phyloP scores from a whole-genome alignment of 306 rosid species.

The Quercus berberidifolia region DNA sequence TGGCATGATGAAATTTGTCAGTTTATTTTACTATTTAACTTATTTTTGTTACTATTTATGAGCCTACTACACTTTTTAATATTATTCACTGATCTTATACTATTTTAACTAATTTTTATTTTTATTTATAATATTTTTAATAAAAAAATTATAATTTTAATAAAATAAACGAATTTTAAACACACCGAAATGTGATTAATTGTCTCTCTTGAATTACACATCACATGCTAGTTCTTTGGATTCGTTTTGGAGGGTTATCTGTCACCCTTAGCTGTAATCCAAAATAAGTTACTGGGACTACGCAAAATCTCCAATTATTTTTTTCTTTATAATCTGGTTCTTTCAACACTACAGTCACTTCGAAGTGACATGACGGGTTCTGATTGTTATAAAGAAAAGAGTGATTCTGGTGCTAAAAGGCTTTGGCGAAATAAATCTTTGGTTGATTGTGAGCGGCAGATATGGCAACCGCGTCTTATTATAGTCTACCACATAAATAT shows the following conservation, averaged over 20 bases:
- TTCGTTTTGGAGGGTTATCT: too few species aligned
- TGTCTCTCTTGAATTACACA: too few species aligned
- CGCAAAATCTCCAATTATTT: neutral
- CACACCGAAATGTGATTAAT: too few species aligned
- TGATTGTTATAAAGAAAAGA: neutral
- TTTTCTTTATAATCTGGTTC: neutral
- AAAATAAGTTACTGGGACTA: neutral
- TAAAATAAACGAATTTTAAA: too few species aligned
- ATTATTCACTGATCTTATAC: fast-evolving
- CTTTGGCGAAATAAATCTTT: neutral
- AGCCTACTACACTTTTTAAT: fast-evolving
- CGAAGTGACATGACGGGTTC: neutral
- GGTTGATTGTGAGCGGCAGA: too few species aligned
- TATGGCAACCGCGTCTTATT: too few species aligned
- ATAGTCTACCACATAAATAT: neutral
- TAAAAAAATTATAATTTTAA: fast-evolving
- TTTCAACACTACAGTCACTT: neutral
- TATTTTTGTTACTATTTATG: too few species aligned
- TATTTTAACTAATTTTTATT: fast-evolving
- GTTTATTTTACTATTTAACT: fast-evolving
- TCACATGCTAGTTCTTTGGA: too few species aligned
- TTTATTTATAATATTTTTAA: too few species aligned
- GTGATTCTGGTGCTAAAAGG: too few species aligned
- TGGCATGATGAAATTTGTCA: too few species aligned
- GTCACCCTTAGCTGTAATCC: too few species aligned